Base-by-base conservation (phyloP, 805 yeast genomes). In the Hanseniaspora lachancei region DNA sequence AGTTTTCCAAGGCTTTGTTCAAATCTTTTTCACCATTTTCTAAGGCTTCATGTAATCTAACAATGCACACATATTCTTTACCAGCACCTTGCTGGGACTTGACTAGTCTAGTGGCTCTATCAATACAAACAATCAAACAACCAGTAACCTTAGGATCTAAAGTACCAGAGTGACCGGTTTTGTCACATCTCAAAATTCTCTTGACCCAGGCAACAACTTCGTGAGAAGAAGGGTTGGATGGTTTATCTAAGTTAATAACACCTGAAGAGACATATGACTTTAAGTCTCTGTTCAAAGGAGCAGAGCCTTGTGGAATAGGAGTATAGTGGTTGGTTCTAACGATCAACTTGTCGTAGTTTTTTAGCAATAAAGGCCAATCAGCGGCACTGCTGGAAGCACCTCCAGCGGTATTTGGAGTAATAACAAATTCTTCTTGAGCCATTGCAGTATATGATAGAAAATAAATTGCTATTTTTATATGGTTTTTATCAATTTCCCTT, bases 61-160 rank as follows among this genome's bases (percentile, higher is more conserved):
- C 93, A 63, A 93, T 88, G 77, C 97, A 93, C 56, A 93, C 98
- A 74, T 93, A 93, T 82, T 93, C 98, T 72, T 93, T 93, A 79
- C 98, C 98, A 48, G 98, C 98, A 75, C 97, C 97, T 74, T 93
- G 98, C 76, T 93, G 98, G 55, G 96, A 87, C 73, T 93, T 93
- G 63, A 93, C 98, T 68, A 93, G 78, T 74, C 98, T 83, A 57
- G 98, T 93, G 58, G 98, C 98, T 70, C 96, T 82, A 73, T 93
- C 98, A 62, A 93, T 79, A 80, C 98, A 93, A 59, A 93, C 98
- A 70, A 93, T 93, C 70, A 93, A 78, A 77, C 98, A 93, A 62
- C 98, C 98, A 50, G 98, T 93, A 67, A 93, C 98, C 72, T 87
- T 87, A 62, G 98, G 98, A 77, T 93, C 98, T 71, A 93, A 79